A percentile compares a stretch with the other conserved stretches of the same genome.
Evolutionary conservation across 1,284 basidiomycete species (phyloP).

Genomic region (Sporisorium iseilematis-ciliati): DNA sequence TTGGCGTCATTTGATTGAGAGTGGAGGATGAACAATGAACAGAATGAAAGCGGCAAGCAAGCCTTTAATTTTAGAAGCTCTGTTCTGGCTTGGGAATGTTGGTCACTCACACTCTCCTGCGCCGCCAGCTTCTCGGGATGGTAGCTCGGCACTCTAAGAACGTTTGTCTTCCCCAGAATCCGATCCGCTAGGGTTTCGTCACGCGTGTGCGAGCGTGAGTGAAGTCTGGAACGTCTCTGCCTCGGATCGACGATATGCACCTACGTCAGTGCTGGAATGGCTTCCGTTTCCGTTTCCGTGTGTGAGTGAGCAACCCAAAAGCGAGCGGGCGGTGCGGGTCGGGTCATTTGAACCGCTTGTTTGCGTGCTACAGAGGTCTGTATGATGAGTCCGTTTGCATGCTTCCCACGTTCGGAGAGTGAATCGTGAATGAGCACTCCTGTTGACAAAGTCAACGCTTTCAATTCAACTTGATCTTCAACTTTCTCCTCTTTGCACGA

Average conservation of each 20-base stretch:
- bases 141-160: too few species aligned
- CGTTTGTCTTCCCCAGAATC: background rate
- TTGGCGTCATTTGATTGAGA: conserved; percentile 40
- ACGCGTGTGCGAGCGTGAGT: too few species aligned
- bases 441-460: too few species aligned
- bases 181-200: too few species aligned
- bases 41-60: too few species aligned
- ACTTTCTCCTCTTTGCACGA: background rate
- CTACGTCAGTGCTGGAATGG: conserved; percentile 34
- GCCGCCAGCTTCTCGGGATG: too few species aligned
- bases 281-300: background rate
- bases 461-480: background rate
- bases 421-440: too few species aligned
- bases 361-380: background rate
- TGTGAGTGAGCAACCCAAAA: background rate
- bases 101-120: too few species aligned
- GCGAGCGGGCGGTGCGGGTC: too few species aligned
- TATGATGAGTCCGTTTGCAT: conserved; percentile 43
- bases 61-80: background rate
- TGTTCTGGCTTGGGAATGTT: conserved; percentile 1
- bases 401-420: conserved; percentile 5
- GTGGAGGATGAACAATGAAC: conserved; percentile 18
- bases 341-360: background rate
- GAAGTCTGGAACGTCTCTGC: too few species aligned
- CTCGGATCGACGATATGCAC: background rate